Evolutionary conservation across 2,329 filamentous ascomycete genomes (phyloP).

Genomic region (Penicillium polonicum): DNA sequence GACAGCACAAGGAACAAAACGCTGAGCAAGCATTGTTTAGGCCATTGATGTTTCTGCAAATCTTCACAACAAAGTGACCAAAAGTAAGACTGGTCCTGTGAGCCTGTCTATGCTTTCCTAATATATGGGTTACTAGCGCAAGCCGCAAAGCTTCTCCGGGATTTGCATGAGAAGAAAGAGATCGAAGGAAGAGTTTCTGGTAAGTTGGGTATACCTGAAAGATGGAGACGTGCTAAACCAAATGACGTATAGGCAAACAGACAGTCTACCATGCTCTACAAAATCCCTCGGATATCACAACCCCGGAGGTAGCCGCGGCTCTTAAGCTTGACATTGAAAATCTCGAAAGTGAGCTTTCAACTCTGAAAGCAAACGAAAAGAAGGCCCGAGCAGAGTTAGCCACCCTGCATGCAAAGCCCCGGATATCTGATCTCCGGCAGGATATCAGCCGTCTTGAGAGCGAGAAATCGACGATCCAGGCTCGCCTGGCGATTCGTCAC

Average conservation of each 20-base stretch:
- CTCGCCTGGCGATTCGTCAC: slow-evolving; percentile 43
- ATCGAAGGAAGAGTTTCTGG: slow-evolving; percentile 59
- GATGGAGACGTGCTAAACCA: background rate
- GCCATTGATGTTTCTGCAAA: slow-evolving; percentile 61
- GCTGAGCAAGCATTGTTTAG: slow-evolving; percentile 25
- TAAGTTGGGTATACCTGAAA: slow-evolving; percentile 25
- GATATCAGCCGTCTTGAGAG: slow-evolving; percentile 45
- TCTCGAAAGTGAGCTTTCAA: slow-evolving; percentile 47
- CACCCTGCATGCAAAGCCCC: slow-evolving; percentile 49
- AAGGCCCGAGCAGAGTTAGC: slow-evolving; percentile 49
- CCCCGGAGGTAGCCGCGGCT: slow-evolving; percentile 49
- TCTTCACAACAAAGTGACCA: slow-evolving; percentile 60
- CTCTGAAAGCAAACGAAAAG: slow-evolving; percentile 50
- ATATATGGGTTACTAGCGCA: slow-evolving; percentile 43
- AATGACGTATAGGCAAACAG: slow-evolving; percentile 54
- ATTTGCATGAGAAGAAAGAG: slow-evolving; percentile 59
- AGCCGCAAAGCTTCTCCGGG: slow-evolving; percentile 61
- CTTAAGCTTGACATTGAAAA: slow-evolving; percentile 51
- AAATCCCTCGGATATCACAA: slow-evolving; percentile 50
- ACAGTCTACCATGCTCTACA: slow-evolving; percentile 59
- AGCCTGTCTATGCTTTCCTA: background rate
- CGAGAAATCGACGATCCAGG: slow-evolving; percentile 45
- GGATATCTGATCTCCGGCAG: slow-evolving; percentile 51
- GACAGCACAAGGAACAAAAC: background rate
- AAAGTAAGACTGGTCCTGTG: slow-evolving; percentile 42